Evolutionary conservation across 2,329 filamentous ascomycete species (phyloP).

Genomic region (Chaetothyriales sp.): DNA sequence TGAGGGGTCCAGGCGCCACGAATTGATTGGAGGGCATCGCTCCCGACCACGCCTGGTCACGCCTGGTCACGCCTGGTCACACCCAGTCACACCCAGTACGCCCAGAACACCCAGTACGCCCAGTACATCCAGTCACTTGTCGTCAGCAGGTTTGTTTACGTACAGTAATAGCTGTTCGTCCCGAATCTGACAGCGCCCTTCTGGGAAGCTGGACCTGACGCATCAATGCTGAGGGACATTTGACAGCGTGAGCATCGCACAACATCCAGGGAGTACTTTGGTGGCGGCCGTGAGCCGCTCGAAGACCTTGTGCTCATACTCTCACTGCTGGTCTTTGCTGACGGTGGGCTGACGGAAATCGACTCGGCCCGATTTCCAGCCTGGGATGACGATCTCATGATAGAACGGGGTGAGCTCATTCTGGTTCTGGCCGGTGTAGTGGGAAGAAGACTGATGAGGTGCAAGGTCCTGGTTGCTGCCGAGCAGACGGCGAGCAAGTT

Average conservation of each 20-base stretch:
- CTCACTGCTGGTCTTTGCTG: constrained; percentile 12
- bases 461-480: too few relatives aligned
- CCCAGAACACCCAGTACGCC: too few relatives aligned
- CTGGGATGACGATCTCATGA: constrained; percentile 13
- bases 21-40: too few relatives aligned
- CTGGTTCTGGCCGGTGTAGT: neutral
- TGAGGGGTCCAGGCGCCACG: too few relatives aligned
- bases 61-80: too few relatives aligned
- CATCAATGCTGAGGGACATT: constrained; percentile 29
- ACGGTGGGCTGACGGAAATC: neutral
- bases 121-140: constrained; percentile 17
- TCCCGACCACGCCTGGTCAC: too few relatives aligned
- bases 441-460: neutral
- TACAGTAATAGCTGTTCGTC: constrained; percentile 36
- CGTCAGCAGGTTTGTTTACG: too few relatives aligned
- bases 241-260: constrained; percentile 35
- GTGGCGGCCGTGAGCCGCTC: constrained; percentile 3
- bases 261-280: constrained; percentile 23
- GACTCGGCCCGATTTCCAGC: constrained; percentile 9
- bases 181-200: constrained; percentile 30
- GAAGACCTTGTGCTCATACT: constrained; percentile 14
- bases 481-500: too few relatives aligned
- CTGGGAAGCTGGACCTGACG: constrained; percentile 19
- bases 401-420: constrained; percentile 12
- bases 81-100: too few relatives aligned